Evolutionary conservation across 2,329 filamentous ascomycete species (phyloP).

Genomic region (Arthroderma uncinatum): DNA sequence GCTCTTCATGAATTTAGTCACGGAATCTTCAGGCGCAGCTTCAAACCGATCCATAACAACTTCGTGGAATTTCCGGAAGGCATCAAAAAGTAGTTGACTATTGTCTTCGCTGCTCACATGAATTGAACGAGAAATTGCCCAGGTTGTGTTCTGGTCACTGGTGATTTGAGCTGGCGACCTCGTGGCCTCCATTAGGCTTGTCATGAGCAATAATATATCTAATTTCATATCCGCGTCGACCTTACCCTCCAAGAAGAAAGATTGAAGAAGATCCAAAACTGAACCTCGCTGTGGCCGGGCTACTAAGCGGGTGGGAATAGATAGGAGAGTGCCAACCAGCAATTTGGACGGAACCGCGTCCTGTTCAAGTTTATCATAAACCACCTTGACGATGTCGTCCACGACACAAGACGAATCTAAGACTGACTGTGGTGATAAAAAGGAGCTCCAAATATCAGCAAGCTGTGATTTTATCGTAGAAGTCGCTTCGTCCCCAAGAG

Average conservation of each 20-base stretch:
- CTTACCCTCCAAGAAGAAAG: constrained; percentile 22
- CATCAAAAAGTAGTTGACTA: constrained; percentile 19
- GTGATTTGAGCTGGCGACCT: constrained; percentile 30
- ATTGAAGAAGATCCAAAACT: constrained; percentile 27
- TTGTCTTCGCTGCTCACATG: constrained; percentile 23
- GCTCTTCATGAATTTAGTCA: constrained; percentile 26
- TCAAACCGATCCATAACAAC: constrained; percentile 28
- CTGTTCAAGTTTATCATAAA: constrained; percentile 25
- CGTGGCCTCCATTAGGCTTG: constrained; percentile 30
- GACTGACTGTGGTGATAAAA: constrained; percentile 32
- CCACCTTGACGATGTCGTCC: constrained; percentile 25
- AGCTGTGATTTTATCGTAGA: constrained; percentile 15
- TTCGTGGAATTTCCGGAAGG: constrained; percentile 28
- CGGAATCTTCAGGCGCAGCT: constrained; percentile 25
- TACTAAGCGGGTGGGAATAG: constrained; percentile 28
- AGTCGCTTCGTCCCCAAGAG: neutral
- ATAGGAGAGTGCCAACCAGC: constrained; percentile 28
- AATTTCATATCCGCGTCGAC: constrained; percentile 21
- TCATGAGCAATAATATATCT: constrained; percentile 30
- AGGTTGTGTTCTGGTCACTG: constrained; percentile 27
- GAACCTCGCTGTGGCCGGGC: constrained; percentile 28
- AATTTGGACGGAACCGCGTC: constrained; percentile 22
- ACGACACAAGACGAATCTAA: constrained; percentile 26
- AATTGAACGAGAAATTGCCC: constrained; percentile 28
- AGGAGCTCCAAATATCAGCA: constrained; percentile 28